Conservation (phyloP, 2,329 filamentous ascomycete genomes). For the Nectriaceae sp. region DNA sequence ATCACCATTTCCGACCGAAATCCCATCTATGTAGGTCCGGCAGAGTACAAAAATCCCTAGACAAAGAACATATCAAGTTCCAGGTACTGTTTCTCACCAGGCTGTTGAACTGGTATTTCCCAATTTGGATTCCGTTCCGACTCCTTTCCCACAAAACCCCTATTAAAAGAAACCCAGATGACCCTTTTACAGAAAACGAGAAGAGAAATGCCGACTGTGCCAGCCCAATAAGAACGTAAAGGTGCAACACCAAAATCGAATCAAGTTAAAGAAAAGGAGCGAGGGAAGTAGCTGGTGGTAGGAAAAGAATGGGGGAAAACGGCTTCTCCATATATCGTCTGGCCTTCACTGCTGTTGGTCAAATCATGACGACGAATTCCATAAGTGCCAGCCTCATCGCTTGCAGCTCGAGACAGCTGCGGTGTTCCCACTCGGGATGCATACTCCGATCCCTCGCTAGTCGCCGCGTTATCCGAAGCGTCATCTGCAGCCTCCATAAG, state of each 20-base stretch:
- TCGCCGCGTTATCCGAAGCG: slow-evolving; percentile 12
- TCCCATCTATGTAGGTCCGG: neutral
- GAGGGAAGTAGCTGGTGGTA: neutral
- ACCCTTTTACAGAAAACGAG: neutral
- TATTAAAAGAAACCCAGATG: neutral
- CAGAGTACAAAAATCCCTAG: neutral
- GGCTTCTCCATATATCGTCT: no score
- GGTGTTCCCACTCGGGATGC: slow-evolving; percentile 28
- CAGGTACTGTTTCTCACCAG: slow-evolving; percentile 12
- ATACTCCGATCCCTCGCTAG: slow-evolving; percentile 25
- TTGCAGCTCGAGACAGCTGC: slow-evolving; percentile 29
- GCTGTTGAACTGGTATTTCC: slow-evolving; percentile 10
- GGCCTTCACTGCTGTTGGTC: slow-evolving; percentile 10
- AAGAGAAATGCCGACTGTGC: neutral
- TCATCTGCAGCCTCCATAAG: slow-evolving; percentile 7
- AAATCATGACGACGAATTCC: slow-evolving; percentile 8
- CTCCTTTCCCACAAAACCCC: slow-evolving; percentile 4
- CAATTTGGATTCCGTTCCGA: slow-evolving; percentile 7
- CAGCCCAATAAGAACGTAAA: slow-evolving; percentile 2
- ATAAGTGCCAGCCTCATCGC: slow-evolving; percentile 21
- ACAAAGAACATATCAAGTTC: slow-evolving; percentile 1
- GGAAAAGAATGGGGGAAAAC: neutral
- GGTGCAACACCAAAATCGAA: neutral
- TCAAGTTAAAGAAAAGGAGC: neutral
- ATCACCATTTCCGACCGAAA: slow-evolving; percentile 4